Evolutionary conservation across 2,329 filamentous ascomycete species (phyloP).

Genomic region (Fusarium napiforme): DNA sequence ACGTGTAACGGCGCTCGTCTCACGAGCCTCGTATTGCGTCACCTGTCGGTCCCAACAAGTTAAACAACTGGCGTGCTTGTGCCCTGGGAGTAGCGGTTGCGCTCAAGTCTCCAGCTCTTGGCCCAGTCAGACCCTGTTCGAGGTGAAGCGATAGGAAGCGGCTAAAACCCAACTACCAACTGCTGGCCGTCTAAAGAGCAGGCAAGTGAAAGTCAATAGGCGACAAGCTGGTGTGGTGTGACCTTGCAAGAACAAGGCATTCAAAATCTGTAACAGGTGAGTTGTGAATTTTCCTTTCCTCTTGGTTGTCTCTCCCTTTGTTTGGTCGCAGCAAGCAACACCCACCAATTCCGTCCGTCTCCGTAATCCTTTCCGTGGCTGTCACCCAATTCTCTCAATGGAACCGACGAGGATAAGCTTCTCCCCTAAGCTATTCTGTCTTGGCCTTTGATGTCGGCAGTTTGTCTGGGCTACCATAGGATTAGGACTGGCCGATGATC

Average conservation of each 20-base stretch:
- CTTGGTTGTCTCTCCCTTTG: constrained; percentile 17
- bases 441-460: not conserved
- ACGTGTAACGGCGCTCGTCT: constrained; percentile 23
- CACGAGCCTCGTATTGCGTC: constrained; percentile 1
- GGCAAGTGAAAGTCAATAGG: not conserved
- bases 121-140: constrained; percentile 8
- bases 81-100: constrained; percentile 7
- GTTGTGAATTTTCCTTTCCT: constrained; percentile 33
- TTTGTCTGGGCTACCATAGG: not conserved
- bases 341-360: constrained; percentile 6
- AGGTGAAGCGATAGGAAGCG: constrained; percentile 15
- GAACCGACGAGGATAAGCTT: not conserved
- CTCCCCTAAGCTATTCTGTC: not conserved
- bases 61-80: not conserved
- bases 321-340: constrained; percentile 15
- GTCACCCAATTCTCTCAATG: constrained; percentile 6
- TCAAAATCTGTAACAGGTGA: constrained; percentile 36
- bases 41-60: not conserved
- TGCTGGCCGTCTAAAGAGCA: not conserved
- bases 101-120: constrained; percentile 11
- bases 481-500: constrained; percentile 19
- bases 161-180: constrained; percentile 13
- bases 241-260: constrained; percentile 9
- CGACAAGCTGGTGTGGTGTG: constrained; percentile 3
- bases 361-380: constrained; percentile 7